Base-by-base conservation (phyloP, 305 asterid species). In the Fraxinus nigra region DNA sequence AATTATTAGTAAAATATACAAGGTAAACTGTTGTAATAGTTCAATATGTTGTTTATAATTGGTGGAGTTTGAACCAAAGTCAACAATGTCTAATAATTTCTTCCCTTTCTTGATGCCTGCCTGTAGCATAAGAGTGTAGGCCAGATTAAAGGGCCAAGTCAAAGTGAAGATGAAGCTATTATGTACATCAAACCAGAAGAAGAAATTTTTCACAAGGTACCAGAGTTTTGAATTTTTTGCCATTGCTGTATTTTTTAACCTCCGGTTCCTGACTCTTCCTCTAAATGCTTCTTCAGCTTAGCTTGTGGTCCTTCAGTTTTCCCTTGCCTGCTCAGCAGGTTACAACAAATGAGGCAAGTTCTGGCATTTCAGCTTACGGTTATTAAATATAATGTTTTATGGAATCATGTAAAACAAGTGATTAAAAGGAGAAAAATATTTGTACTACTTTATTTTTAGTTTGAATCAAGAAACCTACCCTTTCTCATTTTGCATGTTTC, bases 251-350 rank as follows among this genome's bases (percentile, higher is more conserved):
- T 54, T 28, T 28, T 83, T 78, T 38, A 34, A 22, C 82, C 78
- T 38, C 56, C 38, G 34, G 34, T 18, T 32, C 13, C 86, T 79
- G 79, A 85, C 84, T 81, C 74, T 80, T 78, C 48, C 65, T n/a
- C 22, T 30, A 77, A 75, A 75, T 88, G 80, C 74, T 84, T 88
- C 61, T 87, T 83, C 95, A 96, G 99, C 94, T 93, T 48, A 87
- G 98, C 90, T 91, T 89, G 59, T 96, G 98, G 98, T 96, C 97
- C 85, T 87, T 94, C 87, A 89, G 82, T 84, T 94, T 96, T 80
- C 95, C 93, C 22, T 83, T 94, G 83, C 91, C 85, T 35, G 79
- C 83, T 43, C 93, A 93, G 82, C 91, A 82, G 84, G 91, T 91
- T 61, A 85, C 89, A 46, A 81, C 91, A 54, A 83, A 87, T 85